Base-by-base conservation (phyloP, 2,329 filamentous ascomycete species). In the Sclerotinia sclerotiorum region DNA sequence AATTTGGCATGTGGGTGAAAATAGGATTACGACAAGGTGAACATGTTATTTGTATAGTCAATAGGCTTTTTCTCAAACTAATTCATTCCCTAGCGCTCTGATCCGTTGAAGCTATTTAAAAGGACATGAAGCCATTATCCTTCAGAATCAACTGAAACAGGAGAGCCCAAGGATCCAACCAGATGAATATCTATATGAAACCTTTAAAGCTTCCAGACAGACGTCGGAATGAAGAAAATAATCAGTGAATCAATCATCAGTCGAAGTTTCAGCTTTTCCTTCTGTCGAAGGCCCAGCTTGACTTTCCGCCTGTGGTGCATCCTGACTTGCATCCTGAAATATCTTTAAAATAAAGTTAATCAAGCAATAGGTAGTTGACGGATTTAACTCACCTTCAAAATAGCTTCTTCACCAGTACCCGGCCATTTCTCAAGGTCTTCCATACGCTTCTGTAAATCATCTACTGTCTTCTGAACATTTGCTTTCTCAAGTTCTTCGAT, bases 381-480 rank as follows among this genome's bases (percentile, higher is more conserved):
- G n/a, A 60, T 24, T 24, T 27, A 60, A 60, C 24, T 54, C 11
- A 60, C 39, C 57, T 46, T 46, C 57, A 60, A 24, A 29, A 46
- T n/a, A 46, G 51, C 51, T 7, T 54, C 27, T 8, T 54, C 51
- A 27, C 51, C 29, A 32, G 27, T 54, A 32, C 51, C 51, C 8
- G 51, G 51, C 27, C 51, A 54, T 17, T 27, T 54, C 27, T 60
- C 57, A 13, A 60, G 57, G 13, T 60, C 35, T 27, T 60, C 39
- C 15, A 60, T 27, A 29, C 42, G 51, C 15, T 54, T 54, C 15
- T 17, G 27, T 19, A 54, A 54, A 17, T 54, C 24, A 27, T 32
- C 51, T 29, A 54, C 5, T 29, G 51, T 19, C 27, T 29, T 54
- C 24, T 54, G 17, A 29, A 19, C 13, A 24, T 46, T 24, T 27